These are phyloP conservation scores for Lophium mytilinum DNA, from an alignment of 495 filamentous ascomycete genomes.

Conservation along the genomic window DNA sequence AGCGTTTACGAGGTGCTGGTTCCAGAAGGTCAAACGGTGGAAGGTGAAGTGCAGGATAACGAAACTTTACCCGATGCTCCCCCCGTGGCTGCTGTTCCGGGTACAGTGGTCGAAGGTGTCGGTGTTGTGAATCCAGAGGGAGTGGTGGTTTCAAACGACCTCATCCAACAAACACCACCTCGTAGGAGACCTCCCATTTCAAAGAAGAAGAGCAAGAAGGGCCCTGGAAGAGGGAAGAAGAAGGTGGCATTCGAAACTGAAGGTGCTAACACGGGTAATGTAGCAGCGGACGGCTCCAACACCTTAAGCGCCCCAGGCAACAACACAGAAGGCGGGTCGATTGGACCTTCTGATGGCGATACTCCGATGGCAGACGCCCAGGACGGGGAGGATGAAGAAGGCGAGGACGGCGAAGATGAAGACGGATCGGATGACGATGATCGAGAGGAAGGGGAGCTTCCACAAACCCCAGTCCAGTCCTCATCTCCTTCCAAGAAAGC, in stretches of 20 bases:
- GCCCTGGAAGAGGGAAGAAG: conserved; percentile 34
- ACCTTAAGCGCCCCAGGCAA: conserved; percentile 5
- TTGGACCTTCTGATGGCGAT: conserved; percentile 26
- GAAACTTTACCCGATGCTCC: conserved; percentile 33
- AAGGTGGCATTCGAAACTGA: conserved; percentile 32
- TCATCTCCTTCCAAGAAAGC: not conserved
- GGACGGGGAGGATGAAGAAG: conserved; percentile 25
- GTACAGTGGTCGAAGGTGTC: conserved; percentile 54
- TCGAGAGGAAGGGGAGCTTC: conserved; percentile 9
- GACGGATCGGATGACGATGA: conserved; percentile 29
- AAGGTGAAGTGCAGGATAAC: conserved; percentile 67
- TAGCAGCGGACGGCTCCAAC: conserved; percentile 20
- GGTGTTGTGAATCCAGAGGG: conserved; percentile 54
- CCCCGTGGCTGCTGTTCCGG: conserved; percentile 44
- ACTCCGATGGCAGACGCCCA: conserved; percentile 27
- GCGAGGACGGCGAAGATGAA: conserved; percentile 27
- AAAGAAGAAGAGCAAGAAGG: conserved; percentile 31
- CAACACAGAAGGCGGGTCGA: conserved; percentile 23
- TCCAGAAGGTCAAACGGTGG: conserved; percentile 69
- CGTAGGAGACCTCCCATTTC: conserved; percentile 63
- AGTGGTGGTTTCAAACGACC: conserved; percentile 50
- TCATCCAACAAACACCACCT: conserved; percentile 37
- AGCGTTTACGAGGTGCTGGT: conserved; percentile 75
- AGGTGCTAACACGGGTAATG: conserved; percentile 1
- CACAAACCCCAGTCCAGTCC: not conserved